Conservation (phyloP, 768 basidiomycete species). For the Panus rudis region DNA sequence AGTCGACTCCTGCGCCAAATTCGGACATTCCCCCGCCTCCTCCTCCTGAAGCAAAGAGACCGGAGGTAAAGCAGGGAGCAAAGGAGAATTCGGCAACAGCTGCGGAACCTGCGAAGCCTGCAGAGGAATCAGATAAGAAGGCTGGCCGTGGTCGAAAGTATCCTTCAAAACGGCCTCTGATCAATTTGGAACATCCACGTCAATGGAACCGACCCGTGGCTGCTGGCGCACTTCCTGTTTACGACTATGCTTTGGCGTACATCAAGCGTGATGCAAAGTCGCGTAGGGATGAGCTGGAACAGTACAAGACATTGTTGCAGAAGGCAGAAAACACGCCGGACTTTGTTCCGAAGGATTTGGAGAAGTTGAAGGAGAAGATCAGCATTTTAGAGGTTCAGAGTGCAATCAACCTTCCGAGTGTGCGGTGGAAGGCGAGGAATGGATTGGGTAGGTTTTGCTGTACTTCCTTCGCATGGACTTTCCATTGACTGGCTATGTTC, state of each 20-base stretch:
- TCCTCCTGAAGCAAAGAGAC: not conserved
- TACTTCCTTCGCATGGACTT: not conserved
- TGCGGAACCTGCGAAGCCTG: not conserved
- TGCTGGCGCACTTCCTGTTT: slow-evolving; percentile 62
- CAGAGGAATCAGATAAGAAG: slow-evolving; percentile 4
- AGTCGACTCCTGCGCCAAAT: slow-evolving; percentile 10
- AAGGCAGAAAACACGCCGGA: slow-evolving; percentile 25
- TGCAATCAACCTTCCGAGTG: slow-evolving; percentile 76
- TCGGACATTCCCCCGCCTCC: slow-evolving; percentile 1
- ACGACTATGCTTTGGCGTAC: slow-evolving; percentile 76
- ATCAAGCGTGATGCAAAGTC: slow-evolving; percentile 54
- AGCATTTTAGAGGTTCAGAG: slow-evolving; percentile 71
- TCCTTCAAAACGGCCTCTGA: slow-evolving; percentile 39
- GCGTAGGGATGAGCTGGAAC: slow-evolving; percentile 38
- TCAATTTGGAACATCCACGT: slow-evolving; percentile 44
- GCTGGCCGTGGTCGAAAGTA: slow-evolving; percentile 4
- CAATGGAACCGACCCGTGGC: slow-evolving; percentile 62
- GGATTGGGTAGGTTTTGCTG: slow-evolving; percentile 58
- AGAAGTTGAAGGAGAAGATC: slow-evolving; percentile 41
- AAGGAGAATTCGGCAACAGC: not conserved
- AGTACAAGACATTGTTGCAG: slow-evolving; percentile 24
- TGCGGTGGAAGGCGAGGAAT: slow-evolving; percentile 71
- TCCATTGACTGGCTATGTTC: not conserved
- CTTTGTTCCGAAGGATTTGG: slow-evolving; percentile 34
- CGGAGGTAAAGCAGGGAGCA: not conserved